Evolutionary conservation across 1,284 basidiomycete genomes (phyloP).

Genomic region (Laetiporus sulphureus): DNA sequence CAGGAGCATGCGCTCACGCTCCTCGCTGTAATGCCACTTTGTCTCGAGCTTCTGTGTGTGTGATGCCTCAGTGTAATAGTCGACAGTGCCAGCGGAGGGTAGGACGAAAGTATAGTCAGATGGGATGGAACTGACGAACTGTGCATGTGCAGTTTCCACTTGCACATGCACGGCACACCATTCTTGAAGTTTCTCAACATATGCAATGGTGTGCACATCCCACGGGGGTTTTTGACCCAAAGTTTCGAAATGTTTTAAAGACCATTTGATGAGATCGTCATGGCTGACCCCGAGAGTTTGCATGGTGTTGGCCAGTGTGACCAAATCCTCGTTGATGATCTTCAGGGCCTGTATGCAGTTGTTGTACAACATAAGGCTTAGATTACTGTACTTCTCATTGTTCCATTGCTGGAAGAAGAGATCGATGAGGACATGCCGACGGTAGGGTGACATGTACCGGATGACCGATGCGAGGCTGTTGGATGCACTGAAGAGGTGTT

Average conservation of each 20-base stretch:
- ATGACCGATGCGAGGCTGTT: conserved; percentile 23
- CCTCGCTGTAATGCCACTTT: not conserved
- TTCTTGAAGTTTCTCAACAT: conserved; percentile 10
- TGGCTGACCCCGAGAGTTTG: conserved; percentile 4
- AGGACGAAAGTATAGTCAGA: not conserved
- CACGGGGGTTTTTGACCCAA: conserved; percentile 13
- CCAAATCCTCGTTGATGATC: conserved; percentile 13
- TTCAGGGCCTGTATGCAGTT: conserved; percentile 22
- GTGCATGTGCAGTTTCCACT: not conserved
- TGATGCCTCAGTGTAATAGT: conserved; percentile 6
- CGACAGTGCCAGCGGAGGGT: not conserved
- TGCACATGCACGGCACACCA: not conserved
- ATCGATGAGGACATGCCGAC: conserved; percentile 21
- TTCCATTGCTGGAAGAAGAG: conserved; percentile 24
- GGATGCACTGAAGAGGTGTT: conserved; percentile 5
- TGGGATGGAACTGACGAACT: conserved; percentile 2
- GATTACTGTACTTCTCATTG: conserved; percentile 20
- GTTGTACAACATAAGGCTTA: conserved; percentile 19
- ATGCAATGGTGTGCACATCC: conserved; percentile 13
- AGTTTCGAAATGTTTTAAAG: conserved; percentile 13
- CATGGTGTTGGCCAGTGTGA: conserved; percentile 7
- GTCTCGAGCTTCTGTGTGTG: conserved; percentile 9
- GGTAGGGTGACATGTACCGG: conserved; percentile 23
- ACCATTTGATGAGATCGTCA: conserved; percentile 11
- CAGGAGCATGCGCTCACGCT: conserved; percentile 4